Conservation (phyloP, 306 rosid genomes). For the Fragaria iinumae region DNA sequence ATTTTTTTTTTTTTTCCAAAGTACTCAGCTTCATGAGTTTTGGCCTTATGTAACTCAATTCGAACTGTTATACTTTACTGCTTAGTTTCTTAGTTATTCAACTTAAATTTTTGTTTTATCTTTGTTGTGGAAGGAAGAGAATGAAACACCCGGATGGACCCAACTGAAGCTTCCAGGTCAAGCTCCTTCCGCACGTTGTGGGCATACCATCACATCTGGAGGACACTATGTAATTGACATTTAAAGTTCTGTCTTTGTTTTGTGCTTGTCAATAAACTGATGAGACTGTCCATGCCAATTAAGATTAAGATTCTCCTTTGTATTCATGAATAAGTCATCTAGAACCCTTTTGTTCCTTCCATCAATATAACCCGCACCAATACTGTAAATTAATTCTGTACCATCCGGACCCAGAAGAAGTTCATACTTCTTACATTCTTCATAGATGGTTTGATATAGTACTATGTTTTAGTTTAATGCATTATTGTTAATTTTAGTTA, state of each 20-base stretch:
- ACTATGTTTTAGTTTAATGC: background rate
- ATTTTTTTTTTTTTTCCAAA: no score
- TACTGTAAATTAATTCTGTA: background rate
- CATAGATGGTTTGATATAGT: background rate
- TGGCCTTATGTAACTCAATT: background rate
- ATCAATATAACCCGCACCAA: background rate
- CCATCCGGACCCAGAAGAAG: background rate
- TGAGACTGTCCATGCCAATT: background rate
- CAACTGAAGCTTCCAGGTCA: constrained; percentile 98
- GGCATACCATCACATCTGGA: constrained; percentile 81
- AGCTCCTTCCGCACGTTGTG: constrained; percentile 92
- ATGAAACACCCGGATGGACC: constrained; percentile 95
- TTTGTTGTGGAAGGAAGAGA: constrained; percentile 86
- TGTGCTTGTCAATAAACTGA: background rate
- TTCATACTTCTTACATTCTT: constrained; percentile 19
- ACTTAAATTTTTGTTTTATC: constrained; percentile 26
- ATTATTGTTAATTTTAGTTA: background rate
- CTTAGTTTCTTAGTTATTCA: constrained; percentile 3
- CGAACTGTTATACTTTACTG: background rate
- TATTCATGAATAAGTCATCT: background rate
- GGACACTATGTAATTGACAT: constrained; percentile 74
- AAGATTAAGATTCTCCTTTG: background rate
- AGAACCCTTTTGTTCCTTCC: background rate
- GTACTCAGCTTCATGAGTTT: no score
- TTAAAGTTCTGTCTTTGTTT: background rate